Evolutionary conservation across 164 flowering plant species (phyloP).

Genomic region (Euptelea pleiosperma): DNA sequence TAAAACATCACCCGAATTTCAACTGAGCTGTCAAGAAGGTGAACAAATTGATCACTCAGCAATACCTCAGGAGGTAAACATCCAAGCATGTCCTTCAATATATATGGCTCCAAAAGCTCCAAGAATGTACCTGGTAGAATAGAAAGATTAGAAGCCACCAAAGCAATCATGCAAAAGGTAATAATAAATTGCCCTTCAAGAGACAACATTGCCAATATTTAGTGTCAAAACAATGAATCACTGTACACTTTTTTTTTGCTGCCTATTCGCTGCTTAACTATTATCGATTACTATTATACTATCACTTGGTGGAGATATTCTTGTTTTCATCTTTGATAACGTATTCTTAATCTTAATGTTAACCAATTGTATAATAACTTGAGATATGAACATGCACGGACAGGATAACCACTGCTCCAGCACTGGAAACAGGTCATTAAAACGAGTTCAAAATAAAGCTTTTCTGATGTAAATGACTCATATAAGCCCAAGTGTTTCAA

Average conservation of each 20-base stretch:
- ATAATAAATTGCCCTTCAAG: background rate
- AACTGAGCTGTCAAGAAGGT: background rate
- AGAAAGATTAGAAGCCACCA: background rate
- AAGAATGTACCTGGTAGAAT: slow-evolving; percentile 68
- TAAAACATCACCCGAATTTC: background rate
- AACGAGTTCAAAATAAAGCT: background rate
- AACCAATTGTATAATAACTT: too few relatives aligned
- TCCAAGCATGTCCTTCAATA: slow-evolving; percentile 95
- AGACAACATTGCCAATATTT: background rate
- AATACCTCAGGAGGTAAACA: slow-evolving; percentile 91
- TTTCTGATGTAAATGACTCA: background rate
- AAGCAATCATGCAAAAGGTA: background rate
- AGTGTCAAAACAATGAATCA: background rate
- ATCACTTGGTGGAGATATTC: background rate
- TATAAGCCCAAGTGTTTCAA: background rate
- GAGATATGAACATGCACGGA: background rate
- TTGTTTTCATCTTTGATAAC: background rate
- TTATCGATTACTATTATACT: background rate
- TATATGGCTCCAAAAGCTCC: slow-evolving; percentile 98
- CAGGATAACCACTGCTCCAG: background rate
- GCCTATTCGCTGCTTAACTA: too few relatives aligned
- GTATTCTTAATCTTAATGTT: background rate
- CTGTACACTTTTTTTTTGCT: too few relatives aligned
- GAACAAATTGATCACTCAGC: slow-evolving; percentile 2
- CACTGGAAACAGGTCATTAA: background rate